Conservation (phyloP, 257 asterid species). For the Fraxinus cuspidata region DNA sequence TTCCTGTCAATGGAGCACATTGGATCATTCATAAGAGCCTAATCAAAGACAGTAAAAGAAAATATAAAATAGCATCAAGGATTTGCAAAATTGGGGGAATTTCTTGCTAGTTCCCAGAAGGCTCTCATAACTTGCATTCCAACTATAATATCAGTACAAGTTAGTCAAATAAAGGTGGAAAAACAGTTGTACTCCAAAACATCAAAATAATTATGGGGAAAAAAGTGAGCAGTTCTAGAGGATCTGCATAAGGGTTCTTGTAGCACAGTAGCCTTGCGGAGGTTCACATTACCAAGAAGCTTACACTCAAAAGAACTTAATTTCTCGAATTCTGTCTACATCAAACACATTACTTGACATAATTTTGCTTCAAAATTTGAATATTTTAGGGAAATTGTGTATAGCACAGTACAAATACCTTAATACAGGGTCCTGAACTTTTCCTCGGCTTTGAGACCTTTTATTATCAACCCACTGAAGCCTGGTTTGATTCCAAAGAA, state of each 20-base stretch:
- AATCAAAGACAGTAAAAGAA: background rate
- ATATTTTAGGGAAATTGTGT: background rate
- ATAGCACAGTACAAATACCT: conserved; percentile 34
- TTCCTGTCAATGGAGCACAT: conserved; percentile 43
- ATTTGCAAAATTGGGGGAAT: conserved; percentile 35
- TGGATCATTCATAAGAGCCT: conserved; percentile 15
- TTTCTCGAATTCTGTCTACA: background rate
- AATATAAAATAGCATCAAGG: background rate
- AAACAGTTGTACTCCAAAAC: background rate
- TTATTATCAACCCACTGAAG: conserved; percentile 56
- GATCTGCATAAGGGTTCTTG: background rate
- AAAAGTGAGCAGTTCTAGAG: background rate
- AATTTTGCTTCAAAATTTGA: background rate
- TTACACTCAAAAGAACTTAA: background rate
- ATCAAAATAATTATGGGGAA: background rate
- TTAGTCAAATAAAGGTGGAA: conserved; percentile 8
- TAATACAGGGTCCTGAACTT: conserved; percentile 48
- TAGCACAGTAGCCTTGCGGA: background rate
- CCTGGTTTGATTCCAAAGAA: conserved; percentile 68
- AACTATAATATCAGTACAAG: conserved; percentile 34
- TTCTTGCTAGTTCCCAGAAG: conserved; percentile 64
- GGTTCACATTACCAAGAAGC: background rate
- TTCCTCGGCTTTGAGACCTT: conserved; percentile 33
- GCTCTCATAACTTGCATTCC: conserved; percentile 67
- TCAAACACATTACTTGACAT: conserved; percentile 1